These are phyloP conservation scores for Spatholobus suberectus DNA, from an alignment of 306 rosid genomes.

Conservation along the genomic window DNA sequence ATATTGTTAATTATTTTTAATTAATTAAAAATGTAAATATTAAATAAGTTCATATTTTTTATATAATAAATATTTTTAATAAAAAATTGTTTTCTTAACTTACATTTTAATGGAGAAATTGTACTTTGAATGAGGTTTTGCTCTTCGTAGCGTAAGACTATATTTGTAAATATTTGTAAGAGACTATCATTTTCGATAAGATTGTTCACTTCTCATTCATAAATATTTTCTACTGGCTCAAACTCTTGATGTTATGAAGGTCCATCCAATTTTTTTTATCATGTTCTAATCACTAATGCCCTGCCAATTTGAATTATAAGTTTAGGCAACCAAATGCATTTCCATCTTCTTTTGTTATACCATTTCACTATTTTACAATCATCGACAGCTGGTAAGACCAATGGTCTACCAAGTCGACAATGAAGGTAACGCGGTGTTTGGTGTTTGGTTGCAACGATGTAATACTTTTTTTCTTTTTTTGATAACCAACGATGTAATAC, in stretches of 20 bases:
- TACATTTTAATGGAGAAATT: background rate
- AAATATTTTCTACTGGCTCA: too few species aligned
- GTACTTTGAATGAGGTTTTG: background rate
- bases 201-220: too few species aligned
- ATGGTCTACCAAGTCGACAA: background rate
- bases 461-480: too few species aligned
- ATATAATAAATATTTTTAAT: background rate
- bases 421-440: background rate
- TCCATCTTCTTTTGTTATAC: background rate
- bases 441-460: background rate
- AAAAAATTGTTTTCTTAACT: background rate
- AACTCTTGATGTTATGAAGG: too few species aligned
- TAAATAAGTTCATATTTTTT: background rate
- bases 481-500: background rate
- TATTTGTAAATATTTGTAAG: too few species aligned
- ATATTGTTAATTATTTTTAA: background rate
- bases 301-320: background rate
- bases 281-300: background rate
- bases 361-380: background rate
- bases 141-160: too few species aligned
- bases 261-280: too few species aligned
- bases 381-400: background rate
- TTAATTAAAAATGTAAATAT: background rate
- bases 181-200: background rate
- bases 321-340: background rate